phyloP scores from a whole-genome alignment of 352 stramenopile species.

The Peronospora farinosa region DNA sequence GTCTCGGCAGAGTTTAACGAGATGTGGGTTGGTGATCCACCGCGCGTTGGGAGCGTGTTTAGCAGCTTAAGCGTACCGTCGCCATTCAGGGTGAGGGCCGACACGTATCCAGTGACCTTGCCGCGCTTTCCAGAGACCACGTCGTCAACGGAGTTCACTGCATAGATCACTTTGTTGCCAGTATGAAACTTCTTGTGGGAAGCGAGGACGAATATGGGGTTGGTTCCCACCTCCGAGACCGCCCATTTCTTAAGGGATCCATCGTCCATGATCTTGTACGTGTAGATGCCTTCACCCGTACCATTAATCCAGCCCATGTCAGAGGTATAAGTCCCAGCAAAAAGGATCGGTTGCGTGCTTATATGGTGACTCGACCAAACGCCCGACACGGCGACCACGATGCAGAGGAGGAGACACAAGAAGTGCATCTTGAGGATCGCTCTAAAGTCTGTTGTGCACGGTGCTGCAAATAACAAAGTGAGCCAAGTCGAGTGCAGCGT shows the following conservation, averaged over 20 bases:
- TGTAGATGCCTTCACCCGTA: constrained; percentile 56
- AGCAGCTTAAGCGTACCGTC: constrained; percentile 40
- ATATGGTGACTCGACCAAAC: constrained; percentile 12
- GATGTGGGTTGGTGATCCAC: constrained; percentile 41
- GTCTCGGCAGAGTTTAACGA: constrained; percentile 41
- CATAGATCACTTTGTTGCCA: constrained; percentile 38
- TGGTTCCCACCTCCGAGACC: constrained; percentile 51
- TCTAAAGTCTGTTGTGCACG: neutral
- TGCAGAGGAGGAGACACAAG: constrained; percentile 15
- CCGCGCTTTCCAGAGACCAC: constrained; percentile 20
- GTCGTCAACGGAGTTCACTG: constrained; percentile 48
- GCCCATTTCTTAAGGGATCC: constrained; percentile 34
- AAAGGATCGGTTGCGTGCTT: constrained; percentile 33
- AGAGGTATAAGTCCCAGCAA: constrained; percentile 54
- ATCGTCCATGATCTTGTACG: constrained; percentile 42
- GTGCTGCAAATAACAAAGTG: constrained; percentile 15
- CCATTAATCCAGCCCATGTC: constrained; percentile 67
- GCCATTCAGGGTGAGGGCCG: constrained; percentile 32
- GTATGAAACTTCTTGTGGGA: constrained; percentile 26
- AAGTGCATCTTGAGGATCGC: constrained; percentile 19
- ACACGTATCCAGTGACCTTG: constrained; percentile 44
- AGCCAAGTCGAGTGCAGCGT: neutral
- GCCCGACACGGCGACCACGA: constrained; percentile 15
- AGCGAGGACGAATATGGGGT: constrained; percentile 59
- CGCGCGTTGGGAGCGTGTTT: constrained; percentile 45